phyloP scores from a whole-genome alignment of 1,284 basidiomycete genomes.

The Fomitopsis betulina region DNA sequence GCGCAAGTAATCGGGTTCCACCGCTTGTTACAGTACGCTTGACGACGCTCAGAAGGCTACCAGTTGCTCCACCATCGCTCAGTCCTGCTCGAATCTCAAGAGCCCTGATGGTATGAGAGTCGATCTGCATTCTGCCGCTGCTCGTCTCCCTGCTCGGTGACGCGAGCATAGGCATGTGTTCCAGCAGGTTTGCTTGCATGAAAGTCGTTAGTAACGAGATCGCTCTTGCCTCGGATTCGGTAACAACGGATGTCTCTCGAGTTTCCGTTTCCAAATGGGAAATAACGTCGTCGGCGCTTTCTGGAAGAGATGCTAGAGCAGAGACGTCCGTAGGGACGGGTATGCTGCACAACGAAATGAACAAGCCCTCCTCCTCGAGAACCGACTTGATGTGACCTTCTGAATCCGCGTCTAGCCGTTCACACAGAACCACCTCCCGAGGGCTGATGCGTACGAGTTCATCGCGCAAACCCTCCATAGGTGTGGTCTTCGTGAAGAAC shows the following conservation, averaged over 20 bases:
- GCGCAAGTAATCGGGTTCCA: constrained; percentile 72
- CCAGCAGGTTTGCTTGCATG: constrained; percentile 69
- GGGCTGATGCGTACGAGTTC: constrained; percentile 83
- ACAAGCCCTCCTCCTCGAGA: constrained; percentile 47
- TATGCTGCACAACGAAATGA: constrained; percentile 41
- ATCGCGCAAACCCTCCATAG: constrained; percentile 61
- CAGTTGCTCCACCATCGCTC: constrained; percentile 67
- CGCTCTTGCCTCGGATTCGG: constrained; percentile 47
- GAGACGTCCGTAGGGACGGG: constrained; percentile 5
- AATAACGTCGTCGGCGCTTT: constrained; percentile 10
- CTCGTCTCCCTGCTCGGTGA: constrained; percentile 57
- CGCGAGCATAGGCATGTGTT: constrained; percentile 69
- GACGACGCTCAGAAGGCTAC: constrained; percentile 76
- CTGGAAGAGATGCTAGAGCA: neutral
- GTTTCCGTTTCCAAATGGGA: constrained; percentile 1
- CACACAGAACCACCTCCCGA: constrained; percentile 75
- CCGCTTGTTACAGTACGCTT: constrained; percentile 79
- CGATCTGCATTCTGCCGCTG: constrained; percentile 79
- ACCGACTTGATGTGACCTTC: constrained; percentile 39
- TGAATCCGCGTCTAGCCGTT: constrained; percentile 29
- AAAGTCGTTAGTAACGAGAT: constrained; percentile 67
- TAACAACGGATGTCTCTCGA: constrained; percentile 5
- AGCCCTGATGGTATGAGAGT: constrained; percentile 85
- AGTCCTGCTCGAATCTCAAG: constrained; percentile 83
- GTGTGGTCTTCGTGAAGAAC: constrained; percentile 73